Evolutionary conservation across 108 stramenopile genomes (phyloP).

Genomic region (Asterionellopsis glacialis): DNA sequence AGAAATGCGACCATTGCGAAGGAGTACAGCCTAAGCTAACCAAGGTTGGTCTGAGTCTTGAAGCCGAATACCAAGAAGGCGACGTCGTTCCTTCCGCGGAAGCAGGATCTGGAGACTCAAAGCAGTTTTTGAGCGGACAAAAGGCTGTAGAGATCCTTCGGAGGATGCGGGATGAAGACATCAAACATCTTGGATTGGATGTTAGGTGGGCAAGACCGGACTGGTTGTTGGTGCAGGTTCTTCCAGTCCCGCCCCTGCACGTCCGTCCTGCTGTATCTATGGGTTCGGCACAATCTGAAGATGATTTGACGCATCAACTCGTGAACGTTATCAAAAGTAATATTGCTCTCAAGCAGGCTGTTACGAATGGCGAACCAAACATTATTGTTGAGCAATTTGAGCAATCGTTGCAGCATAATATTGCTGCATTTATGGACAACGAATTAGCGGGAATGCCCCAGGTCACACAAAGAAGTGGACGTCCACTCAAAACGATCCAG

Average conservation of each 20-base stretch:
- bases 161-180: constrained; percentile 92
- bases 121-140: constrained; percentile 86
- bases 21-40: constrained; percentile 79
- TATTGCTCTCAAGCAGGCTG: constrained; percentile 84
- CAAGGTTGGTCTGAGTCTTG: constrained; percentile 81
- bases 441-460: constrained; percentile 88
- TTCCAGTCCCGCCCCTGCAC: constrained; percentile 97
- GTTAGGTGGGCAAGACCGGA: constrained; percentile 91
- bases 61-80: constrained; percentile 81
- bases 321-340: constrained; percentile 96
- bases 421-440: constrained; percentile 92
- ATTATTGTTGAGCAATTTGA: constrained; percentile 95
- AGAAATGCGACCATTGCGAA: constrained; percentile 89
- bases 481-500: constrained; percentile 93
- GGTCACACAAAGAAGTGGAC: constrained; percentile 92
- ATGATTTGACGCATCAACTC: constrained; percentile 97
- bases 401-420: constrained; percentile 94
- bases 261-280: constrained; percentile 92
- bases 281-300: constrained; percentile 81
- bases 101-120: constrained; percentile 81
- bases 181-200: constrained; percentile 86
- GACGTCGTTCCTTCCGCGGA: constrained; percentile 38
- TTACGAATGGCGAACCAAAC: constrained; percentile 87
- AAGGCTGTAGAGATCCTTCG: constrained; percentile 86
- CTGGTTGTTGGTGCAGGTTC: constrained; percentile 94